phyloP scores from a whole-genome alignment of 2,329 filamentous ascomycete species.

The Emergomyces orientalis region DNA sequence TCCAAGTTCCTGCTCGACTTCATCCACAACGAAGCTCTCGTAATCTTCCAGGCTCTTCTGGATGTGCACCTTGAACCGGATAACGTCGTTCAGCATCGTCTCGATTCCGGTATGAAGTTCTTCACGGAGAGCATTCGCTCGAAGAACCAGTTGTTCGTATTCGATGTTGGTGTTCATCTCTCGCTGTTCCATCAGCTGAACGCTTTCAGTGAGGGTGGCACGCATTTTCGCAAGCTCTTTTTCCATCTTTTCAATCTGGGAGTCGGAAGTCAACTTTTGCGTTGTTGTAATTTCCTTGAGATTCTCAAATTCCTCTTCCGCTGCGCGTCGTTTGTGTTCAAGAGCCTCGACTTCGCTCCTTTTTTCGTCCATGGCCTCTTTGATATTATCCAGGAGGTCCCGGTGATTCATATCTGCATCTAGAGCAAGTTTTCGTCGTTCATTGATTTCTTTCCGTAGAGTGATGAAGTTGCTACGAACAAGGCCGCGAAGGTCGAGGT shows the following conservation, averaged over 20 bases:
- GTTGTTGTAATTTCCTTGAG: conserved; percentile 80
- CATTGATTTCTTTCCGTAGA: conserved; percentile 84
- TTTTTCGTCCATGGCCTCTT: conserved; percentile 95
- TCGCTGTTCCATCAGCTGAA: conserved; percentile 84
- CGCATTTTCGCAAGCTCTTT: conserved; percentile 95
- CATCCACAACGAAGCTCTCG: conserved; percentile 84
- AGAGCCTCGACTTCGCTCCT: conserved; percentile 83
- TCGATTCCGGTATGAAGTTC: conserved; percentile 97
- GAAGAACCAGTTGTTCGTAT: conserved; percentile 84
- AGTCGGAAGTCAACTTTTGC: conserved; percentile 78
- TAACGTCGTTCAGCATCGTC: conserved; percentile 90
- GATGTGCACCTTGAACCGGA: conserved; percentile 96
- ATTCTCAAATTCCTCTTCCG: conserved; percentile 88
- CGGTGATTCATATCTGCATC: conserved; percentile 92
- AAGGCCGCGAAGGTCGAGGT: conserved; percentile 73
- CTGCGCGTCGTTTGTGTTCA: conserved; percentile 75
- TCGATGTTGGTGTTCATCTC: conserved; percentile 97
- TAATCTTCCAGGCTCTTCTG: conserved; percentile 90
- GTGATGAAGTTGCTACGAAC: conserved; percentile 69
- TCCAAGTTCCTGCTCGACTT: conserved; percentile 78
- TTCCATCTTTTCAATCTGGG: conserved; percentile 97
- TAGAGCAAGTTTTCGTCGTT: conserved; percentile 69
- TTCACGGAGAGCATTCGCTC: conserved; percentile 75
- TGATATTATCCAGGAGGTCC: conserved; percentile 85
- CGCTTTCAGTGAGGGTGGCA: conserved; percentile 68